Evolutionary conservation across 1,284 basidiomycete genomes (phyloP), one percentile per base, ranked within the genome.

Genomic region (Xerocomus amazonicus): DNA sequence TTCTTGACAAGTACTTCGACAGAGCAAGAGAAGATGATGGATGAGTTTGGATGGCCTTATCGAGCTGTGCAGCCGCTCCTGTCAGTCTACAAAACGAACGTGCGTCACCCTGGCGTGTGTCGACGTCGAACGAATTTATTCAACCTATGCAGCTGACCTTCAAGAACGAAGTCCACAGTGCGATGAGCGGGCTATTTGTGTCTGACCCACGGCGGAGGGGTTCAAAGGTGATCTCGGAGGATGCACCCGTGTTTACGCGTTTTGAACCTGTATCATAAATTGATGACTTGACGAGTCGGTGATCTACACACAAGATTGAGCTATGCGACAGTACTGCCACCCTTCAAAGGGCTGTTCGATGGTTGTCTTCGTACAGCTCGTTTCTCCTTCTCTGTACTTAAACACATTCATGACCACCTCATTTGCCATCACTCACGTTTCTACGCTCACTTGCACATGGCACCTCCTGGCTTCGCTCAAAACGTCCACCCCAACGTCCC

Each of bases 31-130:
- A 72, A 60, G 54, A 77, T 79, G 72, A 59, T 77, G 59, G 60
- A 52, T 13, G 70, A 79, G 46, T 80, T 71, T 59, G 65, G 65
- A 1, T 87, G 83, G 84, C 70, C 71, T 0, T 80, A 70, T 69
- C 68, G 71, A 49, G 71, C 76, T 51, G 73, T 73, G 23, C 57
- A 66, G 17, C 70, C 73, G 8, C 65, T 82, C 49, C 60, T 67
- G 35, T 57, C 70, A 0, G 61, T 67, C 6, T 78, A 69, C 57
- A 60, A 66, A 17, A 58, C 57, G n/a, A 70, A 74, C 51, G 76
- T 80, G 52, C 55, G 76, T 66, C 32, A n/a, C 2, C 9, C 5
- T 9, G 36, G 29, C 12, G 9, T 3, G 6, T 6, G 12, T 17
- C 17, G 16, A 31, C 28, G 10, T 17, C 28, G n/a, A 12, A 12